Evolutionary conservation across 1,284 basidiomycete species (phyloP).

Genomic region (Trametes hirsuta): DNA sequence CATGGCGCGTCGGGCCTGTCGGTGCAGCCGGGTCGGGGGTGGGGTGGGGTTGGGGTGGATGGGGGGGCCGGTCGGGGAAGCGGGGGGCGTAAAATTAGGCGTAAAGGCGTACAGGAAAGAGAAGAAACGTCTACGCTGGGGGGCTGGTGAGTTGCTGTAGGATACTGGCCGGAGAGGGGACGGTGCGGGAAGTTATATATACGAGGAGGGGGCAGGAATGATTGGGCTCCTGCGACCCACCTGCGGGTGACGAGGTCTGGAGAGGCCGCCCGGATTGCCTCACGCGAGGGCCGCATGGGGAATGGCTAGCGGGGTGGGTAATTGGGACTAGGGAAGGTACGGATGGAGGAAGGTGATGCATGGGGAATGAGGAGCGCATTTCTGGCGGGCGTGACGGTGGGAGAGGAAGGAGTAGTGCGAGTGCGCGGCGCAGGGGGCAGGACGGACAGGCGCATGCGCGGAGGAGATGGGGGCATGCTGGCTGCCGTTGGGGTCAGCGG

Average conservation of each 20-base stretch:
- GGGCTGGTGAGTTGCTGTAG: slow-evolving; percentile 13
- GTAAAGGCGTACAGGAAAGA: slow-evolving; percentile 18
- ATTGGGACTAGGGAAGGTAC: slow-evolving; percentile 1
- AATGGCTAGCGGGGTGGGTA: slow-evolving; percentile 11
- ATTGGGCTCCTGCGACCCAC: neutral
- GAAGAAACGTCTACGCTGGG: slow-evolving; percentile 15
- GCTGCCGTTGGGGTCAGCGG: too few relatives aligned
- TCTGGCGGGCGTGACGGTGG: neutral
- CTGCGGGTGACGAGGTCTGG: slow-evolving; percentile 9
- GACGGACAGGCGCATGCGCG: neutral
- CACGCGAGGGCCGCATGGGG: slow-evolving; percentile 17
- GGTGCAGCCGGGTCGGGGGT: neutral
- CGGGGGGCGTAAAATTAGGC: slow-evolving; percentile 18
- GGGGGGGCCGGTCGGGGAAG: neutral
- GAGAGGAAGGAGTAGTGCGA: neutral
- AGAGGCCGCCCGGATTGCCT: neutral
- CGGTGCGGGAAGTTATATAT: slow-evolving; percentile 25
- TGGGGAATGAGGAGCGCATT: neutral
- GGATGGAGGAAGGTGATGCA: neutral
- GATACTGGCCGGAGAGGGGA: slow-evolving; percentile 18
- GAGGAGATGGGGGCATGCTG: too few relatives aligned
- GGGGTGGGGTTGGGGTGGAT: neutral
- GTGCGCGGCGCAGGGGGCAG: neutral
- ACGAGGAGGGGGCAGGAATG: slow-evolving; percentile 9
- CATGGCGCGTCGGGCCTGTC: slow-evolving; percentile 41